Conservation (phyloP, 2,329 filamentous ascomycete species). For the Colletotrichum agaves region DNA sequence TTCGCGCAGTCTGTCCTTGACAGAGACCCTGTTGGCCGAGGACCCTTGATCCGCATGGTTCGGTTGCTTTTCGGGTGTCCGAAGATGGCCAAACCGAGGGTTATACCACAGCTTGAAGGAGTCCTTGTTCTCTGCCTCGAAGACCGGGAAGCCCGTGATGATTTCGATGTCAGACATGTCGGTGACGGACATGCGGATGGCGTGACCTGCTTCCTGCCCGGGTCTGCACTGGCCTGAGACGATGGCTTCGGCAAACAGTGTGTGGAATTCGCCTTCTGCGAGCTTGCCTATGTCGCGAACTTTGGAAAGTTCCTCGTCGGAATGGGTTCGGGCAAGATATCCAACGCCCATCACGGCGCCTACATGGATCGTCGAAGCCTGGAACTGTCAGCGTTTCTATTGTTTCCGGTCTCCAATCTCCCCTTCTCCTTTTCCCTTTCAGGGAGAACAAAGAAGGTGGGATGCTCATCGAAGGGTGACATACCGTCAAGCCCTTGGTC, state of each 20-base stretch:
- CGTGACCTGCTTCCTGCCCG: not conserved
- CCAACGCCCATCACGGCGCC: conserved; percentile 54
- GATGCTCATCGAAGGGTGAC: not conserved
- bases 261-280: conserved; percentile 49
- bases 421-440: not conserved
- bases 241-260: conserved; percentile 56
- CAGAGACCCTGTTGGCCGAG: not conserved
- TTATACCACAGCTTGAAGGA: conserved; percentile 16
- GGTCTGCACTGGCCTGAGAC: conserved; percentile 36
- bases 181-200: not conserved
- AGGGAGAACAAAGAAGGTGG: not conserved
- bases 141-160: not conserved
- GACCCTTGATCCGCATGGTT: not conserved
- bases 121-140: conserved; percentile 6
- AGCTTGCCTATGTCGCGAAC: conserved; percentile 30
- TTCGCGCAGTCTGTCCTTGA: conserved; percentile 1
- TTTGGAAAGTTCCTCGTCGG: conserved; percentile 22
- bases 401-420: not conserved
- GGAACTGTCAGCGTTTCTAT: not conserved
- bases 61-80: not conserved
- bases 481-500: conserved; percentile 45
- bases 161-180: conserved; percentile 15
- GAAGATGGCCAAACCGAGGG: conserved; percentile 19
- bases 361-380: conserved; percentile 50
- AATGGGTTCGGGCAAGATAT: conserved; percentile 45